Conservation (phyloP, 805 yeast species). For the Schwanniomyces pseudopolymorphus region DNA sequence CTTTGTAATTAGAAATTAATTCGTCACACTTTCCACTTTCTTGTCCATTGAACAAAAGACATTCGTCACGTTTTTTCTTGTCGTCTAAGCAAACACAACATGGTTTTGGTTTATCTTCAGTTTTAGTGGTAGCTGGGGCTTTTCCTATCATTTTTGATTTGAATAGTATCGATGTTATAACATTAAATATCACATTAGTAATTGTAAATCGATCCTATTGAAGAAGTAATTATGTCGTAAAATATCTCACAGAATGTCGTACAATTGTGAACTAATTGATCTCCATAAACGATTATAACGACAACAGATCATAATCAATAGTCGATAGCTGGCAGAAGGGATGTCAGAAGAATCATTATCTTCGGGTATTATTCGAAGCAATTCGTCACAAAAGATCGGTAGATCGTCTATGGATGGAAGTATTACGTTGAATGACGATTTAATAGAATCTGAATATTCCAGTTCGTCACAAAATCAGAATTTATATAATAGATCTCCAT, state of each 20-base stretch:
- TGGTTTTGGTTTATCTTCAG: constrained; percentile 74
- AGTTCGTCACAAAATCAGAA: constrained; percentile 12
- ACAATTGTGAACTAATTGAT: not conserved
- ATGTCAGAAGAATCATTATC: constrained; percentile 10
- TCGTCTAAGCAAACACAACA: constrained; percentile 93
- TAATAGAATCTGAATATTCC: constrained; percentile 26
- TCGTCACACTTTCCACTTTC: constrained; percentile 80
- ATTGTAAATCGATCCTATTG: not conserved
- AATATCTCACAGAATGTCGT: not conserved
- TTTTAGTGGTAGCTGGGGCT: not conserved
- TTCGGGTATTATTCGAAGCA: not conserved
- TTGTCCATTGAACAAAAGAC: constrained; percentile 77
- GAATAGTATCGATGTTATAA: too few species aligned
- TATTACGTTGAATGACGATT: constrained; percentile 33
- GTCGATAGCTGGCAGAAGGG: not conserved
- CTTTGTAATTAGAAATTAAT: constrained; percentile 69
- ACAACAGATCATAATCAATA: not conserved
- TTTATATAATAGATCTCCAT: constrained; percentile 11
- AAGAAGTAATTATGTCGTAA: not conserved
- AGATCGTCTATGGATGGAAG: constrained; percentile 22
- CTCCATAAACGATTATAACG: not conserved
- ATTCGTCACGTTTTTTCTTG: constrained; percentile 81
- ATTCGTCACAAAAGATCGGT: not conserved
- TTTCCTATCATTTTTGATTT: not conserved
- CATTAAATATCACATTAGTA: too few species aligned